phyloP scores from a whole-genome alignment of 2,329 filamentous ascomycete genomes.

The Scedosporium boydii region DNA sequence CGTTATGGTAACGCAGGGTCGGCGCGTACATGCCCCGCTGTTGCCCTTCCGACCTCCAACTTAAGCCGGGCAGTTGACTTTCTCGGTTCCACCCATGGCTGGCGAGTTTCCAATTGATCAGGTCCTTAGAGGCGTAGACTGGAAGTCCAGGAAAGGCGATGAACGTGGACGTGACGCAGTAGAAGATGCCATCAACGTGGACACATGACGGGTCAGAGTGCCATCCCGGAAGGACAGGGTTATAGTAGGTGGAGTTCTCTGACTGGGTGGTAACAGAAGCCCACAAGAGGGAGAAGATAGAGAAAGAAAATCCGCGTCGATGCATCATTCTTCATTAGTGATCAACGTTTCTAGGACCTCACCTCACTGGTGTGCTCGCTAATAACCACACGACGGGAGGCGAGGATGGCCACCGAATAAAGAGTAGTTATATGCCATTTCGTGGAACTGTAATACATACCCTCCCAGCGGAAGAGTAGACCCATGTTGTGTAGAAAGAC shows the following conservation, averaged over 20 bases:
- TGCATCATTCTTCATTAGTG: not conserved
- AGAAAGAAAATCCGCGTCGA: not conserved
- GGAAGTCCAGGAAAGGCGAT: conserved; percentile 42
- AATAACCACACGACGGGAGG: too few relatives aligned
- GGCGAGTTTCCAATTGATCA: conserved; percentile 36
- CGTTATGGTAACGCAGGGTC: conserved; percentile 28
- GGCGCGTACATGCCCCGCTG: conserved; percentile 23
- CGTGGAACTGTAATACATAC: too few relatives aligned
- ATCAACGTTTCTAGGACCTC: too few relatives aligned
- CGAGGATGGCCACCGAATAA: too few relatives aligned
- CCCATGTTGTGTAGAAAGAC: too few relatives aligned
- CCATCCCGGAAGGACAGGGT: conserved; percentile 39
- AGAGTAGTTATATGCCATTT: too few relatives aligned
- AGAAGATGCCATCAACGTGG: conserved; percentile 34
- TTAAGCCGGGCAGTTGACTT: not conserved
- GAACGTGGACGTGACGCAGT: conserved; percentile 42
- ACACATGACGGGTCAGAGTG: conserved; percentile 38
- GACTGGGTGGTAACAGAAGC: not conserved
- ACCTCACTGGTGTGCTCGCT: too few relatives aligned
- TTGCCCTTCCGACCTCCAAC: conserved; percentile 6
- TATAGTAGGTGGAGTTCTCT: conserved; percentile 19
- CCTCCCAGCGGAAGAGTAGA: too few relatives aligned
- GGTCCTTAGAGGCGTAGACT: conserved; percentile 39
- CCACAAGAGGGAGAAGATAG: not conserved
- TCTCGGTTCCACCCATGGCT: conserved; percentile 10